Evolutionary conservation across 495 filamentous ascomycete species (phyloP).

Genomic region (Amphirosellinia nigrospora): DNA sequence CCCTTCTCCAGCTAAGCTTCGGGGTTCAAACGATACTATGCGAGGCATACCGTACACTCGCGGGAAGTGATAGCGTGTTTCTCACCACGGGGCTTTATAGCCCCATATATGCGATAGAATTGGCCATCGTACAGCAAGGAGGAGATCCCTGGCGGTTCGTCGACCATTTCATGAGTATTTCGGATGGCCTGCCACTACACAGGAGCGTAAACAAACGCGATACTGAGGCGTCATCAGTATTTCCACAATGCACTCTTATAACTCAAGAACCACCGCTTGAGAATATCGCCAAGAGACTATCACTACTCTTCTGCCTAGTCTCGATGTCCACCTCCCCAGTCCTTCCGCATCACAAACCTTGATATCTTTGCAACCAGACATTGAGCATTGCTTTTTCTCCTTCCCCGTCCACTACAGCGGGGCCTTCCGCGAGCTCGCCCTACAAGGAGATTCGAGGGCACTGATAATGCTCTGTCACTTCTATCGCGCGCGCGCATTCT

Average conservation of each 20-base stretch:
- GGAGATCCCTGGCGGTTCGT: constrained; percentile 21
- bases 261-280: neutral
- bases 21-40: constrained; percentile 15
- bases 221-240: neutral
- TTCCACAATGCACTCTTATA: neutral
- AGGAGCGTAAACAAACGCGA: neutral
- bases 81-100: constrained; percentile 16
- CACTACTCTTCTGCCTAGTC: constrained; percentile 20
- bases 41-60: constrained; percentile 18
- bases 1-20: constrained; percentile 24
- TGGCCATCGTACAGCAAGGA: constrained; percentile 15
- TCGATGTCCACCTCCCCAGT: constrained; percentile 12
- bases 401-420: constrained; percentile 40
- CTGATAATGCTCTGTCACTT: constrained; percentile 38
- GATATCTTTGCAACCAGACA: constrained; percentile 7
- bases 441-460: constrained; percentile 33
- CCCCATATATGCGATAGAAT: constrained; percentile 20
- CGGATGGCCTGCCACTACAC: neutral
- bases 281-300: constrained; percentile 15
- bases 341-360: neutral
- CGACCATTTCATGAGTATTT: constrained; percentile 8
- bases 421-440: constrained; percentile 32
- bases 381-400: constrained; percentile 35
- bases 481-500: constrained; percentile 30
- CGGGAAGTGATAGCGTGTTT: constrained; percentile 25